Evolutionary conservation across 345 rosid genomes (phyloP).

Genomic region (Physaria fendleri): DNA sequence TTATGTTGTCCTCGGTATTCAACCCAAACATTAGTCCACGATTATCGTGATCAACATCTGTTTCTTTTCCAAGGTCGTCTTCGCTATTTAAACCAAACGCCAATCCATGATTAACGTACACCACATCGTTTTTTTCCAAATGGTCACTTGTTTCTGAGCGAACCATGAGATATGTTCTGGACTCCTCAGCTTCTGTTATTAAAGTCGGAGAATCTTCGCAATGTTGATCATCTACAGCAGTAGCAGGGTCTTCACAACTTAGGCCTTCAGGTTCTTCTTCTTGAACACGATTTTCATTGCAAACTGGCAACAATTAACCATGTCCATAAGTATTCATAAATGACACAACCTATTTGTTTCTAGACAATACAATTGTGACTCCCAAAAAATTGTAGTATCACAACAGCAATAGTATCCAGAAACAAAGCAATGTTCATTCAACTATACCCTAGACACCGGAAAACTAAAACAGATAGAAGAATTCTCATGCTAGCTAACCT

Average conservation of each 20-base stretch:
- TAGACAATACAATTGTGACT: neutral
- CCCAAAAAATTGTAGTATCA: slow-evolving; percentile 1
- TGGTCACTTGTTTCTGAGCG: slow-evolving; percentile 28
- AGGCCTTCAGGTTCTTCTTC: slow-evolving; percentile 24
- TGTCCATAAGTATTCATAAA: slow-evolving; percentile 1
- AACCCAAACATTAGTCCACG: slow-evolving; percentile 27
- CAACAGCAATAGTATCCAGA: neutral
- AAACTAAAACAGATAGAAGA: neutral
- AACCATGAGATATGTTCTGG: slow-evolving; percentile 16
- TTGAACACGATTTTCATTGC: slow-evolving; percentile 30
- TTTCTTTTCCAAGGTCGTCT: slow-evolving; percentile 26
- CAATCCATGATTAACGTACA: slow-evolving; percentile 24
- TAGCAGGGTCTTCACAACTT: slow-evolving; percentile 38
- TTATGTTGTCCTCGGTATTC: slow-evolving; percentile 4
- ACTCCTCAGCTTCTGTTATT: slow-evolving; percentile 25
- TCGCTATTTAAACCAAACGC: slow-evolving; percentile 1
- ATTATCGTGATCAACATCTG: slow-evolving; percentile 25
- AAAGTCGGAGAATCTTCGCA: slow-evolving; percentile 28
- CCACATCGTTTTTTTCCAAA: slow-evolving; percentile 18
- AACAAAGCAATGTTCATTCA: slow-evolving; percentile 1
- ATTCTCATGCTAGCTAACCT: neutral
- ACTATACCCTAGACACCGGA: neutral
- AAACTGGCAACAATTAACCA: slow-evolving; percentile 33
- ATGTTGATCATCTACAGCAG: slow-evolving; percentile 28
- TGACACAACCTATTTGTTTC: neutral